phyloP scores from a whole-genome alignment of 257 asterid species.

The Paulownia fortunei region DNA sequence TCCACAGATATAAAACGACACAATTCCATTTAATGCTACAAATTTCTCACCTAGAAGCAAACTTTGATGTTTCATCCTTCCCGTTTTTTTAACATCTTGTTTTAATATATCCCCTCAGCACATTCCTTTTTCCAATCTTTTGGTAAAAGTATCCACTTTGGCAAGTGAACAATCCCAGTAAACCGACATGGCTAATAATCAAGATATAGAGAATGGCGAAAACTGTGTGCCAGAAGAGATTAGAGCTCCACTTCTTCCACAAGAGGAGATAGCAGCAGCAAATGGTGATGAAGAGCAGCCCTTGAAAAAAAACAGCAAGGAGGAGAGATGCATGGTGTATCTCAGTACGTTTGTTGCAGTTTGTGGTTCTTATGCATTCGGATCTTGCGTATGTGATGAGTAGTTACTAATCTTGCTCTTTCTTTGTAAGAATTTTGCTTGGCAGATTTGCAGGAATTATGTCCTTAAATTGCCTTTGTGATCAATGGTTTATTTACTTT shows the following conservation, averaged over 20 bases:
- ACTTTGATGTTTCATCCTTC: neutral
- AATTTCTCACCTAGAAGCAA: neutral
- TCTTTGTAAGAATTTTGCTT: neutral
- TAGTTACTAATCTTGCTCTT: neutral
- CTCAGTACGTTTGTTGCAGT: constrained; percentile 79
- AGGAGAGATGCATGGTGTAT: constrained; percentile 76
- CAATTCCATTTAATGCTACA: neutral
- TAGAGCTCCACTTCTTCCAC: constrained; percentile 56
- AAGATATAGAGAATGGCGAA: constrained; percentile 49
- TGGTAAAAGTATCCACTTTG: neutral
- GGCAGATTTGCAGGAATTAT: neutral
- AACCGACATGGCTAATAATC: constrained; percentile 34
- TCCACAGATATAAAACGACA: neutral
- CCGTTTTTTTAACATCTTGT: neutral
- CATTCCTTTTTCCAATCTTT: neutral
- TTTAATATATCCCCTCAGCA: neutral
- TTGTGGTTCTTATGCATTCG: constrained; percentile 89
- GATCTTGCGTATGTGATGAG: constrained; percentile 68
- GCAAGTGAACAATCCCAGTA: constrained; percentile 13
- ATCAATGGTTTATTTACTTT: constrained; percentile 6
- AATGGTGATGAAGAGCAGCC: constrained; percentile 32
- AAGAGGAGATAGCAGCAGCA: constrained; percentile 29
- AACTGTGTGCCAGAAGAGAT: constrained; percentile 36
- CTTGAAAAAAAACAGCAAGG: constrained; percentile 38
- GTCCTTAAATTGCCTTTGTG: neutral